These are phyloP conservation scores for Aspergillus fumigatiaffinis DNA, from an alignment of 2,329 filamentous ascomycete genomes.

Conservation along the genomic window DNA sequence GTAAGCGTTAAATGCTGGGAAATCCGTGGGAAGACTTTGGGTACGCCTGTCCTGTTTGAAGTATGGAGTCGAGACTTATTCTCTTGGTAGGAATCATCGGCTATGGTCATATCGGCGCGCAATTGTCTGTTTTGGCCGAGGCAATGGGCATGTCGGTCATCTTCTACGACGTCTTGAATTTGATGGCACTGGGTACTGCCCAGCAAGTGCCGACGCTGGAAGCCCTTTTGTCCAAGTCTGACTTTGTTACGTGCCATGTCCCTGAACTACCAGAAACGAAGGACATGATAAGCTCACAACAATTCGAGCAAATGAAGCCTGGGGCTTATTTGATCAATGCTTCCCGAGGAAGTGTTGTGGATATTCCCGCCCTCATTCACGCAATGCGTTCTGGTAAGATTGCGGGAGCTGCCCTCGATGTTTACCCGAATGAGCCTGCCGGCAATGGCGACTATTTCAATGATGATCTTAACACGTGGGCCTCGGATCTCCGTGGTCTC, in stretches of 20 bases:
- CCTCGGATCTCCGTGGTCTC: constrained; percentile 74
- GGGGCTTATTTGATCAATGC: constrained; percentile 96
- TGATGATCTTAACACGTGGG: constrained; percentile 76
- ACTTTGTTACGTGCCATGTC: constrained; percentile 94
- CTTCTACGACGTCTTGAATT: constrained; percentile 90
- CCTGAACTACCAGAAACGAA: constrained; percentile 90
- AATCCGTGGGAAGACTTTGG: constrained; percentile 93
- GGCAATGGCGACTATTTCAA: constrained; percentile 96
- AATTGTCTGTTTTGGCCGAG: constrained; percentile 91
- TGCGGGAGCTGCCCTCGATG: constrained; percentile 91
- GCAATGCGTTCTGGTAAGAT: constrained; percentile 82
- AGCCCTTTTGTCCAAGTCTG: constrained; percentile 70
- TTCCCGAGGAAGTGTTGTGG: constrained; percentile 86
- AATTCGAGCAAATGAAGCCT: constrained; percentile 85
- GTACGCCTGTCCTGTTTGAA: constrained; percentile 39
- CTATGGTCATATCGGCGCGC: constrained; percentile 95
- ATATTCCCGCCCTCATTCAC: constrained; percentile 86
- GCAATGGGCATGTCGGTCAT: constrained; percentile 98
- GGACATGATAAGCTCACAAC: constrained; percentile 76
- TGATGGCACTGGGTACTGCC: constrained; percentile 90
- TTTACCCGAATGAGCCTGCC: constrained; percentile 89
- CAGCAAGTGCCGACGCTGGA: constrained; percentile 76
- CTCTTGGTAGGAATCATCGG: constrained; percentile 71
- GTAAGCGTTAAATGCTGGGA: constrained; percentile 97
- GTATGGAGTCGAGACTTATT: constrained; percentile 11